Evolutionary conservation across 2,329 filamentous ascomycete species (phyloP), one percentile per base, ranked within the genome.

Genomic region (Penicillium capsulatum): DNA sequence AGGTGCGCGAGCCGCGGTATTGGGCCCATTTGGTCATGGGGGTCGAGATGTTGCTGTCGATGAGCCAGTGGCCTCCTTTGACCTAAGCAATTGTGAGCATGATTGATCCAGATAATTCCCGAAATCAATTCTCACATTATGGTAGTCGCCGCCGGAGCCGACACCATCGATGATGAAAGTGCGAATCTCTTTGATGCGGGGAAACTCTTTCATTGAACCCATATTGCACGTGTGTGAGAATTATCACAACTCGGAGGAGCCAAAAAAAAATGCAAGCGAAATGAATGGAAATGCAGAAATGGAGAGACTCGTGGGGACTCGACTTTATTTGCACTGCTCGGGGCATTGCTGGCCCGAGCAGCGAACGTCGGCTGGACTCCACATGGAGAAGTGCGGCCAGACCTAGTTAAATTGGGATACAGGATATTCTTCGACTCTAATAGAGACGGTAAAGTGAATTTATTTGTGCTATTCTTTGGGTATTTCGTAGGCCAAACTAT

Each of bases 1-100:
- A 89, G 9, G 89, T 95, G 54, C 90, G 77, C 26, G 89, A 95
- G 45, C 83, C 80, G 51, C 89, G 81, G 67, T 94, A 96, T 54
- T 90, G 74, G 50, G 92, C 86, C 78, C 90, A 95, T 66, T 81
- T 78, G 34, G 88, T 91, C 77, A 90, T 94, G 5, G 90, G 90
- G 1, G 89, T 96, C 2, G 90, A 89, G 61, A 96, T 96, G 53
- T 90, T 83, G 46, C 84, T 84, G 68, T 95, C 90, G 50, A 96
- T 85, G 54, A 96, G 73, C 90, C 89, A 94, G 66, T 72, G 70
- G 20, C 71, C 71, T 32, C 71, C 73, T 61, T 68, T 70, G 47
- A 66, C 64, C 62, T 67, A 29, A 20, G 16, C 6, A 29, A 13
- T 45, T 14, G 40, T 41, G 13, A 34, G 20, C 10, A 31, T 17